Base-by-base conservation (phyloP, 148 eudicot genomes). In the Silene conica region DNA sequence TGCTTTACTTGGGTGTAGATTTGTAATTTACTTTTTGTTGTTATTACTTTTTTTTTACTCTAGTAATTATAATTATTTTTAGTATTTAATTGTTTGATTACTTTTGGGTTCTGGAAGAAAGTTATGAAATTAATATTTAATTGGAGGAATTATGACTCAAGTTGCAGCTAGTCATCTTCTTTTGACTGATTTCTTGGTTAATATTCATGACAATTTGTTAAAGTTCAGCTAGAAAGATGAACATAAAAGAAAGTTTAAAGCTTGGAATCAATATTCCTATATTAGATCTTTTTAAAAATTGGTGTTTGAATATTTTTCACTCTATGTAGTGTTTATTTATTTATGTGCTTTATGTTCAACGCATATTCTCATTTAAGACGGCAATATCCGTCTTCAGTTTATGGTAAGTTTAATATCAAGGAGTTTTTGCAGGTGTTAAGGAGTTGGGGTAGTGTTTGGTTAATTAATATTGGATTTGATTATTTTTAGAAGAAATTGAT, bases 401-500 rank as follows among this genome's bases (percentile, higher is more conserved):
- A 11, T 46, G 50, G 1, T 12, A 5, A 4, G 22, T 13, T 11
- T 54, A 16, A 48, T 19, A 20, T 46, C 16, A 16, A 52, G 58
- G 50, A 8, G 12, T 43, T 12, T 50, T 10, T 71, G 67, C 58
- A 75, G 78, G 66, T 60, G 31, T 58, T 18, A 12, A 64, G 70
- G 46, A 31, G 48, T 76, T 72, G 56, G 69, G 61, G 46, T 20
- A 20, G 69, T 1, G 21, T 57, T 41, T 56, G 20, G 59, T 62
- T 64, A 6, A 8, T 13, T 56, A n/a, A 21, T 72, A 67, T 28
- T 55, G 74, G 69, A 57, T 55, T 63, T 20, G 52, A 70, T 14
- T 58, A 23, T 34, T 12, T 50, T 20, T 74, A 13, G 78, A 52
- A 48, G 64, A 34, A 34, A 74, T 48, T 88, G 79, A 93, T 93